Evolutionary conservation across 169 alveolate genomes (phyloP), one percentile per base, ranked within the genome.

Genomic region (Besnoitia besnoiti): DNA sequence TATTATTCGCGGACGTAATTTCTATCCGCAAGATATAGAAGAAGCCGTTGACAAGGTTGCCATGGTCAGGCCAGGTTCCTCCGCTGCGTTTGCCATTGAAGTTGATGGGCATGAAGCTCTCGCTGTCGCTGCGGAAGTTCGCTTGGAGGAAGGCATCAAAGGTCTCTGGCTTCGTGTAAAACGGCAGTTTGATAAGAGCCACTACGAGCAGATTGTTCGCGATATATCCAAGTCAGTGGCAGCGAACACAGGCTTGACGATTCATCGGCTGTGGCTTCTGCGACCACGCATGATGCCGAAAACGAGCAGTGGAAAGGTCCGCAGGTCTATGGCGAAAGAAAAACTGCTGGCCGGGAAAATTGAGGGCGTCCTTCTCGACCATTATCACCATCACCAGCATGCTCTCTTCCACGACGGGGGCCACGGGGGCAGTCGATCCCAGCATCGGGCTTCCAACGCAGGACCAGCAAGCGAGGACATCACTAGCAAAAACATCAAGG

Each of bases 1-100:
- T 49, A 95, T 95, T 51, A 93, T 95, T 59, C 79, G 97, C 33
- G 97, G 97, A 14, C 93, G 97, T 16, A 95, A 95, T 79, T 95
- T 90, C 89, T 95, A 91, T 87, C 97, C 97, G 19, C 96, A 95
- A 62, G 97, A 95, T 49, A 94, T 95, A 30, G 97, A 95, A 79
- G 97, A 95, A 84, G 93, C 92, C 27, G 93, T 95, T 30, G 96
- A 93, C 37, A 82, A 91, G 47, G 94, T 95, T 19, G 90, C 93
- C 27, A 92, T 90, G 67, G 82, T 95, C 30, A 87, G 96, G 7
- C 95, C 92, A 59, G 97, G 97, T 0, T 93, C 95, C 73, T 90
- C 90, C 47, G 97, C 96, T 30, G 96, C 95, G 33, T 95, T 94
- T 37, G 89, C 97, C 37, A 89, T 94, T 40, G 96, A 95, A 37